phyloP scores from a whole-genome alignment of 495 filamentous ascomycete genomes.

The Podospora tetraspora region DNA sequence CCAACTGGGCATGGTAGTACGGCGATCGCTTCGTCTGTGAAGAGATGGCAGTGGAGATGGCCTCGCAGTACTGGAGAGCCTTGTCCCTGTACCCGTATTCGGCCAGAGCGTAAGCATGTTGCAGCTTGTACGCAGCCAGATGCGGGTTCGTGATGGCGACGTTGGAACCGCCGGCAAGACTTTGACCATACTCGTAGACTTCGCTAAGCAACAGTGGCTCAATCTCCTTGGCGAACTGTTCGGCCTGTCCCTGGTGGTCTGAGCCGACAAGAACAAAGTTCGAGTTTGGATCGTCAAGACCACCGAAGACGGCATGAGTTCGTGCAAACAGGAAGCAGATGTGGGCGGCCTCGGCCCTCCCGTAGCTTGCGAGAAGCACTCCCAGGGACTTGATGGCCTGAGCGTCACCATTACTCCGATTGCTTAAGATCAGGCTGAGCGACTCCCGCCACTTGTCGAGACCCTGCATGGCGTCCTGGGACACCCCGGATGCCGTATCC shows the following conservation, averaged over 20 bases:
- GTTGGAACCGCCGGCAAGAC: constrained; percentile 52
- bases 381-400: constrained; percentile 75
- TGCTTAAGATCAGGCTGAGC: constrained; percentile 75
- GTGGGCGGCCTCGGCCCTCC: constrained; percentile 83
- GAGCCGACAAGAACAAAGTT: constrained; percentile 79
- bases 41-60: constrained; percentile 71
- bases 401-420: constrained; percentile 73
- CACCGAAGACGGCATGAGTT: constrained; percentile 61
- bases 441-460: constrained; percentile 94
- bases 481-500: constrained; percentile 51
- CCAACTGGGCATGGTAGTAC: constrained; percentile 73
- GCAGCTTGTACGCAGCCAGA: constrained; percentile 80
- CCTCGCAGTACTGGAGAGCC: constrained; percentile 87
- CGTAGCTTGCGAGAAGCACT: constrained; percentile 78
- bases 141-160: constrained; percentile 64
- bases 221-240: constrained; percentile 66
- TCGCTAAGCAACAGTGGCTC: constrained; percentile 86
- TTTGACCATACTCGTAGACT: constrained; percentile 81
- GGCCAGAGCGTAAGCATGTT: constrained; percentile 76
- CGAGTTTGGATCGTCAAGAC: constrained; percentile 73
- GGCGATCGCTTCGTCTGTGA: constrained; percentile 75
- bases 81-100: constrained; percentile 76
- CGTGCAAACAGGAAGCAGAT: constrained; percentile 67
- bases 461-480: constrained; percentile 73
- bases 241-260: constrained; percentile 63